Percentiles rank a stretch among this genome's conserved stretches.
Evolutionary conservation across 805 yeast species (phyloP).

Genomic region (Zygosaccharomyces pseudorouxii): DNA sequence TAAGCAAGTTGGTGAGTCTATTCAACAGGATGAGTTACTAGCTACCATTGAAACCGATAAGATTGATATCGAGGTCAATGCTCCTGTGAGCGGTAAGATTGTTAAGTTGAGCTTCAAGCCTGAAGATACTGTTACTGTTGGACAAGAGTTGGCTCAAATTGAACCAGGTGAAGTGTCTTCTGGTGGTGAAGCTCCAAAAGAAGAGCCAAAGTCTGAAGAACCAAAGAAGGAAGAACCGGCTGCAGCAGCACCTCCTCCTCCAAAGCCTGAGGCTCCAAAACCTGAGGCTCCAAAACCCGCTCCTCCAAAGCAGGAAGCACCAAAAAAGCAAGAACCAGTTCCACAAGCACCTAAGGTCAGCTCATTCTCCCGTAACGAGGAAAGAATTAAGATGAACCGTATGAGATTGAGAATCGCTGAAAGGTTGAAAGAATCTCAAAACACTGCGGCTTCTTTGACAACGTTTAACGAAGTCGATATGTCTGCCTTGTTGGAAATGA

Average conservation of each 20-base stretch:
- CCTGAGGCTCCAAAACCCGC: conserved; percentile 21
- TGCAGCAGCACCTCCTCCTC: conserved; percentile 40
- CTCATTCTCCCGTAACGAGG: conserved; percentile 76
- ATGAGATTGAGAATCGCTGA: conserved; percentile 98
- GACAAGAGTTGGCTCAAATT: conserved; percentile 83
- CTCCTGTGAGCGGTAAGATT: conserved; percentile 88
- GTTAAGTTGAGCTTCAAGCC: conserved; percentile 75
- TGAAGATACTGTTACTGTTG: conserved; percentile 93
- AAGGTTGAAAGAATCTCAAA: conserved; percentile 98
- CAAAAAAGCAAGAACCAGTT: conserved; percentile 30
- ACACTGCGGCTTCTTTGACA: conserved; percentile 96
- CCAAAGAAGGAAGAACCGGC: conserved; percentile 46
- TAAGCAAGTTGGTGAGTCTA: conserved; percentile 82
- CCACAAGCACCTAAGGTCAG: conserved; percentile 37
- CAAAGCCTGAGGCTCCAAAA: conserved; percentile 21
- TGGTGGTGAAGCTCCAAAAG: conserved; percentile 41
- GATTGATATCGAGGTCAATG: conserved; percentile 93
- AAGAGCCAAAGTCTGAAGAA: conserved; percentile 30
- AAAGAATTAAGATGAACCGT: conserved; percentile 96
- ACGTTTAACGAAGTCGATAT: conserved; percentile 98
- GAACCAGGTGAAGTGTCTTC: conserved; percentile 73
- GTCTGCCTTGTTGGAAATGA: conserved; percentile 86
- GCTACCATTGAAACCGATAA: conserved; percentile 98
- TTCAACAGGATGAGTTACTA: conserved; percentile 78
- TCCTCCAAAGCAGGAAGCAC: conserved; percentile 19